Evolutionary conservation across 352 stramenopile genomes (phyloP).

Genomic region (Pythium phragmitis): DNA sequence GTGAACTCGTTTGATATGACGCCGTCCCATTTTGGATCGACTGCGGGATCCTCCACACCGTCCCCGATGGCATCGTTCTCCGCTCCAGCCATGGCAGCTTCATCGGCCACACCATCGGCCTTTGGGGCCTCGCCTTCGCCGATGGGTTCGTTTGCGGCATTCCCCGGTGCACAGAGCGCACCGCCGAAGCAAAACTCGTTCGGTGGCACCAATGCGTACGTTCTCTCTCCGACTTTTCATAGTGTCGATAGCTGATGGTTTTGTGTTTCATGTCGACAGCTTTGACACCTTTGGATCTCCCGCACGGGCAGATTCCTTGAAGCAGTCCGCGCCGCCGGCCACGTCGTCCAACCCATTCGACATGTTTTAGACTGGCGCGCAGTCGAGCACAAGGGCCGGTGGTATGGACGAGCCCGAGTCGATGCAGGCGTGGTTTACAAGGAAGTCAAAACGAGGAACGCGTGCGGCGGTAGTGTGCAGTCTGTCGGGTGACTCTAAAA

Average conservation of each 20-base stretch:
- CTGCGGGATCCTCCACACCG: conserved; percentile 15
- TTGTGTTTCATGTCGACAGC: conserved; percentile 20
- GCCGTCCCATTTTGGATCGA: conserved; percentile 24
- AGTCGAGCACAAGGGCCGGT: not conserved
- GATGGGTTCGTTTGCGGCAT: conserved; percentile 40
- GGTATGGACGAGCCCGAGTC: not conserved
- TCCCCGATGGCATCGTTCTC: conserved; percentile 44
- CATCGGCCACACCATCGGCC: not conserved
- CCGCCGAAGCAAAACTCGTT: conserved; percentile 36
- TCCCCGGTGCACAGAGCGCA: conserved; percentile 29
- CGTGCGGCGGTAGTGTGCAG: not conserved
- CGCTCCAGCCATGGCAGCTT: conserved; percentile 15
- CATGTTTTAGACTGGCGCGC: conserved; percentile 60
- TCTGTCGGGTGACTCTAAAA: conserved; percentile 9
- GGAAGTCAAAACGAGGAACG: not conserved
- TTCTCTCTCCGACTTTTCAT: conserved; percentile 5
- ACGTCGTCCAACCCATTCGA: conserved; percentile 77
- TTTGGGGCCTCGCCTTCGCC: conserved; percentile 24
- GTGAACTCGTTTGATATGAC: conserved; percentile 40
- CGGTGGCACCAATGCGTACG: conserved; percentile 48
- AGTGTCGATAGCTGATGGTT: not conserved
- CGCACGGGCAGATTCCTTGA: conserved; percentile 33
- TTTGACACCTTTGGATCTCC: conserved; percentile 56
- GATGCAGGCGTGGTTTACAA: not conserved
- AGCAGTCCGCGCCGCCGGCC: conserved; percentile 24